Evolutionary conservation across 164 flowering plant genomes (phyloP).

Genomic region (Taxillus chinensis): DNA sequence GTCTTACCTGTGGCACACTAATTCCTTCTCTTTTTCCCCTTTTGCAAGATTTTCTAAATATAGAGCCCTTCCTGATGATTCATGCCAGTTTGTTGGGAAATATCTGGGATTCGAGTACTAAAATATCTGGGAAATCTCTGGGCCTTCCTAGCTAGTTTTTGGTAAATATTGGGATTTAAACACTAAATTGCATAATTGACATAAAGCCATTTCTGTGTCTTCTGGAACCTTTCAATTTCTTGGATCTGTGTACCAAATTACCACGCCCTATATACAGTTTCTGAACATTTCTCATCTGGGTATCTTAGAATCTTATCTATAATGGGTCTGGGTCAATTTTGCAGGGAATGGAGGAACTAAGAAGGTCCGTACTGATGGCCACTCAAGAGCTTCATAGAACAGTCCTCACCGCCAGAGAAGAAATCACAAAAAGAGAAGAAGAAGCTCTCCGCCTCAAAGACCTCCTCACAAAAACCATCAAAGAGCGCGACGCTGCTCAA

Average conservation of each 20-base stretch:
- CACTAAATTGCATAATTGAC: too few species aligned
- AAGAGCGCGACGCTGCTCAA: not conserved
- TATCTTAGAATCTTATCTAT: not conserved
- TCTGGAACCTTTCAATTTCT: too few species aligned
- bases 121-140: too few species aligned
- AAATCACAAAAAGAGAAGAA: not conserved
- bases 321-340: not conserved
- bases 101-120: too few species aligned
- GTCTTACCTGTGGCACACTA: not conserved
- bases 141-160: too few species aligned
- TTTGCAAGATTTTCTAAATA: not conserved
- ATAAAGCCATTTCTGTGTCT: too few species aligned
- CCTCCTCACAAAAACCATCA: not conserved
- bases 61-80: too few species aligned
- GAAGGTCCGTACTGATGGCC: not conserved
- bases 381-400: not conserved
- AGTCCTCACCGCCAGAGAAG: not conserved
- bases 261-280: not conserved
- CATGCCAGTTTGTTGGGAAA: too few species aligned
- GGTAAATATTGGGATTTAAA: too few species aligned
- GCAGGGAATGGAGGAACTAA: slow-evolving; percentile 3
- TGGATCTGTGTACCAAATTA: not conserved
- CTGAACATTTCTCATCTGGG: too few species aligned
- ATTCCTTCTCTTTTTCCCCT: not conserved
- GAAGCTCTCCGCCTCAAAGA: not conserved